Base-by-base conservation (phyloP, 2,329 filamentous ascomycete genomes). In the Diaporthe sp. region DNA sequence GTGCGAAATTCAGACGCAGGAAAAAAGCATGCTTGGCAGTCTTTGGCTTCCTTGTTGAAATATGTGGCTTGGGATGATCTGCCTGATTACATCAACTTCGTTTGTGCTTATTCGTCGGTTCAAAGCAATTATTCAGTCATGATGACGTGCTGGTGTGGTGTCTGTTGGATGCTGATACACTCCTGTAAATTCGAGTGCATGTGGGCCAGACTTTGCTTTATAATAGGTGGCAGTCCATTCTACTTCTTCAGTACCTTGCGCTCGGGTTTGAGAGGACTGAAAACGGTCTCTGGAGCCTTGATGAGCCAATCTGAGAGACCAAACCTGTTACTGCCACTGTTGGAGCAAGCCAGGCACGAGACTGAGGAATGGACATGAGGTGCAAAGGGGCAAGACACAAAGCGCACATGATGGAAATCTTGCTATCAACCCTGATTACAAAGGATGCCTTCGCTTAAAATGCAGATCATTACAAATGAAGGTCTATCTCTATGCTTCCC, bases 141-240 rank as follows among this genome's bases (percentile, higher is more conserved):
- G 64, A 52, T 67, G 64, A 67, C 64, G 64, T 67, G 13, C 15
- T 28, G 19, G 28, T 38, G 30, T 35, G 30, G 45, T 67, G 22
- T 19, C 8, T 25, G 19, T 35, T 67, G 42, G 30, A 50, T 28
- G 30, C 45, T 52, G 42, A 52, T 25, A 28, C 30, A 45, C 5
- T 30, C 35, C 38, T 30, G 15, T 5, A 22, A n/a, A 45, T 3
- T 45, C 15, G 7, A n/a, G 35, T 25, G 25, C 22, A 35, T 50
- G 40, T 50, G 61, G 30, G 3, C 19, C 42, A 50, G 4, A 50
- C 9, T 13, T 25, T 50, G 42, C 28, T 25, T 33, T 50, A 19
- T 8, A 47, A 17, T 10, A 1, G 1, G 30, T 25, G 4, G 3
- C 22, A 50, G 19, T 42, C 58, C 15, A 57, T 28, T 17, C 28